Base-by-base conservation (phyloP, 2,329 filamentous ascomycete species). In the Penicillium crustosum region DNA sequence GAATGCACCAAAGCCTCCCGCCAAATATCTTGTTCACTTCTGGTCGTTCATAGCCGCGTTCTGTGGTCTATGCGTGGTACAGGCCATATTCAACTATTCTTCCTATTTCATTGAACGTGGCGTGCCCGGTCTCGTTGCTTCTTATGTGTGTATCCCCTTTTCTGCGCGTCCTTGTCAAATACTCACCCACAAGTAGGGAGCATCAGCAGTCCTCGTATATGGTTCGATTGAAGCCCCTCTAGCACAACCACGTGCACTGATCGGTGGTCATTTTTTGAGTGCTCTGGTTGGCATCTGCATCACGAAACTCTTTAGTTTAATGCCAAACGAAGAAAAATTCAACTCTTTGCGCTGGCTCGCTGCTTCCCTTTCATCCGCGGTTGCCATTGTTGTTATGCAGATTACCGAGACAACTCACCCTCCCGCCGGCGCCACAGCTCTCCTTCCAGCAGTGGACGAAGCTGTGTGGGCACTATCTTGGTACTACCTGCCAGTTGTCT, bases 21-120 rank as follows among this genome's bases (percentile, higher is more conserved):
- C 60, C 12, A 57, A 51, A 48, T 67, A 66, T 52, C 53, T 60
- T 33, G 33, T 65, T 25, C 64, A 63, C 23, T 45, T 58, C 10
- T 70, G 66, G 66, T 70, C 66, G 4, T 68, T 70, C 36, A 59
- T 70, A 10, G 45, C 65, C 2, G 62, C 66, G 12, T 70, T 70
- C 42, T 65, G 61, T 41, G 66, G 66, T 27, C 62, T 70, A 8
- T 66, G 58, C 8, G 61, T 65, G 6, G 2, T 68, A 10, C 66
- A 69, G 47, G 61, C 39, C 4, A 35, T 69, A 36, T 70, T 69
- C 29, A 67, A 69, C 41, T 67, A 70, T 33, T 67, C 67, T 2
- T 23, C 21, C 29, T 53, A 44, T 15, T 44, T 53, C 39, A 36
- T 35, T 44, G 29, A 21, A 42, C 39, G 50, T 35, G 39, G 39